phyloP scores from a whole-genome alignment of 305 asterid genomes.

The Rubia tinctorum region DNA sequence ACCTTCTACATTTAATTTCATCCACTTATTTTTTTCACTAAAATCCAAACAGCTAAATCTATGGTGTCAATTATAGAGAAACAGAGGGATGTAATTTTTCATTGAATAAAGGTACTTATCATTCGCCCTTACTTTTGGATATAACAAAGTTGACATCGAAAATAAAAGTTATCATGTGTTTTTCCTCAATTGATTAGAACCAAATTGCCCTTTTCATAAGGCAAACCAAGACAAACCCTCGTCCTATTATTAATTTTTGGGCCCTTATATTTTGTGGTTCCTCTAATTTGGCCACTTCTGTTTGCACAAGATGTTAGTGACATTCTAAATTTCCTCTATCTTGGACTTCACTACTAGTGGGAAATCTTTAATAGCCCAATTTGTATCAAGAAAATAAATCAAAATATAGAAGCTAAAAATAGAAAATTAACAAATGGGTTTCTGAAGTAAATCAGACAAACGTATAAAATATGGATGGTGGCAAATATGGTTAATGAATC shows the following conservation, averaged over 20 bases:
- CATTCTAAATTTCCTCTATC: no score
- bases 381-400: not conserved
- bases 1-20: no score
- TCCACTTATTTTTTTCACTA: no score
- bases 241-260: not conserved
- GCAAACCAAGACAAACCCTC: conserved; percentile 3
- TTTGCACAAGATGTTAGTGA: conserved; percentile 1
- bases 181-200: not conserved
- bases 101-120: conserved; percentile 5
- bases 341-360: no score
- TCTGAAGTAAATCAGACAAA: no score
- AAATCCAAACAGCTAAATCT: no score
- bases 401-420: not conserved
- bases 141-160: not conserved
- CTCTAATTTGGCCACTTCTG: not conserved
- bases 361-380: no score
- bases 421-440: no score
- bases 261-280: not conserved
- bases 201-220: not conserved
- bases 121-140: not conserved
- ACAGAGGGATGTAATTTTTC: no score
- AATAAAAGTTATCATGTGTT: not conserved
- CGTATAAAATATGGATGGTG: no score
- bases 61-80: no score
- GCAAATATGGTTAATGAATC: no score